These are phyloP conservation scores for Hirsutella rhossiliensis DNA, from an alignment of 2,329 filamentous ascomycete species.

Conservation along the genomic window DNA sequence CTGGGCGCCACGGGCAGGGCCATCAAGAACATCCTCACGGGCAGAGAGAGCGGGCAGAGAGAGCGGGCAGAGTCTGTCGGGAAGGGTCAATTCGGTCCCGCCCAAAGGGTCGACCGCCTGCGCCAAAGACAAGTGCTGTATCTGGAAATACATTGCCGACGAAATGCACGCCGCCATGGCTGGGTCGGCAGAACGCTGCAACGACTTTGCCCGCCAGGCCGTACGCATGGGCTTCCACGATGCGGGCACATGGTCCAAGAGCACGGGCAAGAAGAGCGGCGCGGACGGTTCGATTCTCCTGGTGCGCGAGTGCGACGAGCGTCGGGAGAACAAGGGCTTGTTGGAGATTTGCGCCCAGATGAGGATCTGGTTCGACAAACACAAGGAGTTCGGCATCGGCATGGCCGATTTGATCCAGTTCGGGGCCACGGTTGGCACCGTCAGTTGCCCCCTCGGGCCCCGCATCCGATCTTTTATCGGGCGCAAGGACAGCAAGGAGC, in stretches of 20 bases:
- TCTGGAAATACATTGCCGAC: slow-evolving; percentile 26
- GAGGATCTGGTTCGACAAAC: slow-evolving; percentile 24
- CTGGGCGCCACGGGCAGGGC: slow-evolving; percentile 15
- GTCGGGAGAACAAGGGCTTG: slow-evolving; percentile 32
- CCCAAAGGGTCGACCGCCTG: slow-evolving; percentile 8
- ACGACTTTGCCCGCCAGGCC: slow-evolving; percentile 23
- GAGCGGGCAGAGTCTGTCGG: not conserved
- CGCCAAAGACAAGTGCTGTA: slow-evolving; percentile 24
- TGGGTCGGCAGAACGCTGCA: slow-evolving; percentile 23
- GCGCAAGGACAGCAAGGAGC: slow-evolving; percentile 27
- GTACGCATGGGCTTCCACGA: slow-evolving; percentile 35
- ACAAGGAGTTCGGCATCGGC: slow-evolving; percentile 24
- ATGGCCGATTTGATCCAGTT: slow-evolving; percentile 43
- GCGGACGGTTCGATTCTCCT: slow-evolving; percentile 32
- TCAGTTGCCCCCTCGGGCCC: slow-evolving; percentile 29
- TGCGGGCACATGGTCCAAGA: slow-evolving; percentile 23
- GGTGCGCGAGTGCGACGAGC: slow-evolving; percentile 20
- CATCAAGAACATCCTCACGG: slow-evolving; percentile 21
- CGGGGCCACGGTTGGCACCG: slow-evolving; percentile 32
- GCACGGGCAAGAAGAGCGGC: slow-evolving; percentile 17
- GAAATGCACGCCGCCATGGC: slow-evolving; percentile 23
- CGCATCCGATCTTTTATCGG: slow-evolving; percentile 36
- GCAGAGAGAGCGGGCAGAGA: slow-evolving; percentile 4
- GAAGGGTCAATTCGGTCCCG: not conserved
- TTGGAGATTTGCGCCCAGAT: slow-evolving; percentile 26